Base-by-base conservation (phyloP, 1,284 basidiomycete genomes). In the Ceratobasidium papillatum region DNA sequence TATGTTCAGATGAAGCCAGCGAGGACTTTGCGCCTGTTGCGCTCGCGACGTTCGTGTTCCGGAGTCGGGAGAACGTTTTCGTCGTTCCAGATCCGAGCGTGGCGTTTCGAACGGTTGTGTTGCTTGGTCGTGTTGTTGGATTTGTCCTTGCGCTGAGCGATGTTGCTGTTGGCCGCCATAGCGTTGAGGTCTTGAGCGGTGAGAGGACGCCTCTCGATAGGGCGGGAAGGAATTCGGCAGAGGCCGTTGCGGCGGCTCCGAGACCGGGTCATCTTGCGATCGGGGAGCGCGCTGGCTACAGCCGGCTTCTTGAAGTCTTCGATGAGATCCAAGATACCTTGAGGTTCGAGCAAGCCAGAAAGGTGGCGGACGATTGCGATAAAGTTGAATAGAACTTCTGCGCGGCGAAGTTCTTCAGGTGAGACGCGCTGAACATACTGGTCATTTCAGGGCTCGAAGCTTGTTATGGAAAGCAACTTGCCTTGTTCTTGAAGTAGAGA, bases 361-460 rank as follows among this genome's bases (percentile, higher is more conserved):
- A 47, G 41, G 36, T 58, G 43, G 17, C 68, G 68, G 25, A 71
- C 68, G 2, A 71, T 36, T 19, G 38, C 30, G 8, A 71, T 17
- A 59, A 71, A 71, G 56, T 71, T 71, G 56, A 71, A 71, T 8
- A 71, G 54, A 14, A 49, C 34, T 34, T 71, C 54, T 19, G 68
- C 68, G 27, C 54, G 54, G 2, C 34, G 43, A 9, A 71, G 54
- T 49, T 59, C 38, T 54, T 71, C 68, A 4, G 36, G 52, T 5
- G 52, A 19, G 1, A 71, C 68, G 7, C 38, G 56, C 68, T 71
- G n/a, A 36, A 43, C 43, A 43, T 11, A n/a, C 17, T 22, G 25
- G 8, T 32, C 22, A 47, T 27, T 34, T 63, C 8, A 17, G 22
- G n/a, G 36, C 27, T 25, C 38, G 17, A 3, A 27, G 27, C n/a